Evolutionary conservation across 148 eudicot species (phyloP), one percentile per base, ranked within the genome.

Genomic region (Tetragonia tetragonoides): DNA sequence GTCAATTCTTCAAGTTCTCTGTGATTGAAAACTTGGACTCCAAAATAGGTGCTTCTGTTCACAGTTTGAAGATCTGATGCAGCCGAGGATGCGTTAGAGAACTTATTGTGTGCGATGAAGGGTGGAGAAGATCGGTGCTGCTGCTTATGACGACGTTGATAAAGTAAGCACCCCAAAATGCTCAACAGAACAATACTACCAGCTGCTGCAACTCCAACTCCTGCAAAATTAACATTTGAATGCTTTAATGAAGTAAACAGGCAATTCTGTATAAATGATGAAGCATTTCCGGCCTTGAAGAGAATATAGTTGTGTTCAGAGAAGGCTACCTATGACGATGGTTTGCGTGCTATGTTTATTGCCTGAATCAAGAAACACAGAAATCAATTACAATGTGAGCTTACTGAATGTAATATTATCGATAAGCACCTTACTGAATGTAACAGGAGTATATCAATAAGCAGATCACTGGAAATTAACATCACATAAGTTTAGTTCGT

Each of bases 1-100:
- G 97, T 92, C 20, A 92, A 92, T 66, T 81, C 77, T 76, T 87
- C 87, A 34, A 92, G 90, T 39, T 88, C 89, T 12, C 47, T 68
- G 77, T 86, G 89, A 65, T 65, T 80, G 23, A 90, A 90, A 11
- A 90, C 42, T 49, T 76, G 85, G 20, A 90, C 85, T 38, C 90
- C 92, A 14, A 72, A 77, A 70, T 75, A 83, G 7, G 83, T 74
- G 7, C 86, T 79, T 41, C 49, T 75, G 12, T 68, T 73, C n/a
- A 64, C 9, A 39, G 47, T 20, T 34, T 71, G 81, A 21, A 53
- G 34, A 82, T 68, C 73, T 39, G 80, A 73, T 60, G 70, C 2
- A 7, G 66, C 24, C 17, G 76, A 70, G 7, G 64, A 76, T 40
- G n/a, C 14, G 34, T 37, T 51, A 3, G 54, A 57, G 46, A 46